Evolutionary conservation across 2,329 filamentous ascomycete species (phyloP).

Genomic region (Alternaria panax): DNA sequence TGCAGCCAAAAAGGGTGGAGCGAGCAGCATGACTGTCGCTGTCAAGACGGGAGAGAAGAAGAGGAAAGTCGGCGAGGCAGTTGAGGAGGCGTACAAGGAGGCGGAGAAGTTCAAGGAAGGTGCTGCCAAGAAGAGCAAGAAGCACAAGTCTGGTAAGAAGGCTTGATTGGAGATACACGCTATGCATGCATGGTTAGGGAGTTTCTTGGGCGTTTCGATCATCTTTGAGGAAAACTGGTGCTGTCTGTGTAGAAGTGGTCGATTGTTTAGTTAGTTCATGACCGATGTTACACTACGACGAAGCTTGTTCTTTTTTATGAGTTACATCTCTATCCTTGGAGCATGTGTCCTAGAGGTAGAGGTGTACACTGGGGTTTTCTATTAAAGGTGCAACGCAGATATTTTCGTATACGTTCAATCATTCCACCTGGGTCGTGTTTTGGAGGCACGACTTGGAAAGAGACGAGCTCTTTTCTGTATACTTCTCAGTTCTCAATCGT

Average conservation of each 20-base stretch:
- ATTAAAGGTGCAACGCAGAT: not conserved
- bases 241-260: not conserved
- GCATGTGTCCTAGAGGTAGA: not conserved
- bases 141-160: constrained; percentile 56
- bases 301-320: not conserved
- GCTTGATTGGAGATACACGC: not conserved
- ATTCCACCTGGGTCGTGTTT: not conserved
- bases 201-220: not conserved
- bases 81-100: constrained; percentile 57
- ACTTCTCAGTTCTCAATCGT: not conserved
- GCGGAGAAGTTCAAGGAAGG: constrained; percentile 46
- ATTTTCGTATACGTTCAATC: not conserved
- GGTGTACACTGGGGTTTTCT: not conserved
- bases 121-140: constrained; percentile 46
- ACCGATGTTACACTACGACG: not conserved
- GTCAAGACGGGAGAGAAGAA: constrained; percentile 80
- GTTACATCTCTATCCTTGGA: not conserved
- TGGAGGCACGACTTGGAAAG: not conserved
- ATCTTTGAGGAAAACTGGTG: not conserved
- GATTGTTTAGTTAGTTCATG: not conserved
- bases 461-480: not conserved
- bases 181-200: constrained; percentile 1
- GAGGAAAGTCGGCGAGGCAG: constrained; percentile 71
- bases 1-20: constrained; percentile 58
- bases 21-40: constrained; percentile 72